Evolutionary conservation across 2,329 filamentous ascomycete genomes (phyloP), one percentile per base, ranked within the genome.

Genomic region (Sporothrix humicola): DNA sequence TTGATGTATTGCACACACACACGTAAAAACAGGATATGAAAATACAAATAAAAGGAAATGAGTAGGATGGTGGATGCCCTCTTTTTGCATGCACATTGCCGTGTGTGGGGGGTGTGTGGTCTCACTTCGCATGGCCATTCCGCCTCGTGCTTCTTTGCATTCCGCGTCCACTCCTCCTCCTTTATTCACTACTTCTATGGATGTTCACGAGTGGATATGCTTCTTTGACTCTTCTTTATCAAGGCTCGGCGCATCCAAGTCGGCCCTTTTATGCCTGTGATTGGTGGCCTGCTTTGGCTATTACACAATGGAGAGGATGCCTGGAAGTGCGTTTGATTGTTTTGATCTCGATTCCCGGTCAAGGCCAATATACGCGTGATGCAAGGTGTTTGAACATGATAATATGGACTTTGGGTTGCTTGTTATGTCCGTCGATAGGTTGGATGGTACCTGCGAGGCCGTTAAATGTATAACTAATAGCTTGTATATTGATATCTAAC

Each of bases 261-360:
- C 68, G 68, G 68, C 52, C 68, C 68, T 69, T 69, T 69, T 69
- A 44, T 69, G 52, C 6, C 52, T 70, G 68, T 58, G 52, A 59
- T 59, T 70, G 68, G 68, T 59, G 37, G 37, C 59, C 42, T 50
- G 63, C 37, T 23, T 17, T 7, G 7, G 23, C 15, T 10, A 31
- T 10, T 9, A 26, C 7, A 48, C n/a, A 0, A 12, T 15, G 10
- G 20, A 48, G 15, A 31, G 44, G 20, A 66, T 9, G 13, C 20
- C 13, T 12, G n/a, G 3, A 50, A 13, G 9, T 26, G 3, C 17
- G 12, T 31, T 31, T 58, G 12, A 4, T 58, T 63, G 42, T 23
- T 46, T n/a, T 46, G n/a, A n/a, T n/a, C 17, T 46, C 42, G n/a
- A 65, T 23, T 17, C 13, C 37, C 10, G 17, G 37, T 15, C 42